These are phyloP conservation scores for Fusarium falciforme DNA, from an alignment of 2,329 filamentous ascomycete species.

Conservation along the genomic window DNA sequence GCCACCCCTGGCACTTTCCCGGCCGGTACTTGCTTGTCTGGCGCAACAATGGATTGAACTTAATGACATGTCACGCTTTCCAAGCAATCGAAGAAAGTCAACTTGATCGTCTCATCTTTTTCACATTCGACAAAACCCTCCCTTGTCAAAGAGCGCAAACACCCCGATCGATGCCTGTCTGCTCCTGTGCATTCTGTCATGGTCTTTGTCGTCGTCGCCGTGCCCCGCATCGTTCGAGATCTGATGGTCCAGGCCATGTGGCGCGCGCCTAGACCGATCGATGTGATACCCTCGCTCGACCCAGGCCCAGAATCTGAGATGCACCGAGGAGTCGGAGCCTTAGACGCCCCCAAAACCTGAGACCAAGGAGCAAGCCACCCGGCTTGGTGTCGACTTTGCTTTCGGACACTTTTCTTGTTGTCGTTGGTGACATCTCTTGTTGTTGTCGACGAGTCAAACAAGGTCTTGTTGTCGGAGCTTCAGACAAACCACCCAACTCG, in stretches of 20 bases:
- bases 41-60: no score
- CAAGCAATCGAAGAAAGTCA: background rate
- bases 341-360: slow-evolving; percentile 1
- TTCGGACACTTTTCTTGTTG: slow-evolving; percentile 11
- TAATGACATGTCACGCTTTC: background rate
- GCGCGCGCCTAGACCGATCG: slow-evolving; percentile 39
- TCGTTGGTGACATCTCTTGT: background rate
- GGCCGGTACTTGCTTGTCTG: background rate
- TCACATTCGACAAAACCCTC: background rate
- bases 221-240: slow-evolving; percentile 34
- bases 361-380: slow-evolving; percentile 20
- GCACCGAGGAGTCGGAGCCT: slow-evolving; percentile 8
- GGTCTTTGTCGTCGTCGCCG: background rate
- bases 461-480: background rate
- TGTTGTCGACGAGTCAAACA: background rate
- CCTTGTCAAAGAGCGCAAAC: slow-evolving; percentile 4
- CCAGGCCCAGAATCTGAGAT: slow-evolving; percentile 21
- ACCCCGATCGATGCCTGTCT: background rate
- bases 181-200: background rate
- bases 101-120: background rate
- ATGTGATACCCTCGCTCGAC: slow-evolving; percentile 12
- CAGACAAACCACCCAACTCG: background rate
- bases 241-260: slow-evolving; percentile 35
- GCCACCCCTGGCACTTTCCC: background rate
- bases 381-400: slow-evolving; percentile 16